phyloP scores from a whole-genome alignment of 139 green algal genomes.

The Asterochloris sp. region DNA sequence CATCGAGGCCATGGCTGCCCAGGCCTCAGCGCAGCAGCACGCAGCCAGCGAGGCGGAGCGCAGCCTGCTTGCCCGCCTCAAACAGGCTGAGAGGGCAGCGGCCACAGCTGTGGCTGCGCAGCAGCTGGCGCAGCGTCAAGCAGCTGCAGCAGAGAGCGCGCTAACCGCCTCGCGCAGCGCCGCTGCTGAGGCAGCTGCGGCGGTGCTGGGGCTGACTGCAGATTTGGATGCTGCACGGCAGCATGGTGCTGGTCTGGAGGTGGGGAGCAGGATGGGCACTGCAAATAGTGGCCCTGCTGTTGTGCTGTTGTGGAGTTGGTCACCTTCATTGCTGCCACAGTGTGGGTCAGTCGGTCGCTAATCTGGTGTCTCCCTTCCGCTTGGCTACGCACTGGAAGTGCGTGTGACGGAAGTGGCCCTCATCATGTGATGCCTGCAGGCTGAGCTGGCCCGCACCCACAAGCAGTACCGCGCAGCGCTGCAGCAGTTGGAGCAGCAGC shows the following conservation, averaged over 20 bases:
- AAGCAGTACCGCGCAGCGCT: no score
- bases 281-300: no score
- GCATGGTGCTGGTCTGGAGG: constrained; percentile 1
- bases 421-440: no score
- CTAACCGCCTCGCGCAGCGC: constrained; percentile 13
- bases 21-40: constrained; percentile 23
- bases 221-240: constrained; percentile 19
- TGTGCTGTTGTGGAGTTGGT: no score
- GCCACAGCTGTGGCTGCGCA: constrained; percentile 19
- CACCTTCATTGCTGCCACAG: no score
- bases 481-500: no score
- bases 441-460: no score
- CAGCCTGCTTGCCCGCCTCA: constrained; percentile 25
- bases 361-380: no score
- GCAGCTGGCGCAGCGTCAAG: not conserved
- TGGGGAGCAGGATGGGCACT: not conserved
- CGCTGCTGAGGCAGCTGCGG: constrained; percentile 10
- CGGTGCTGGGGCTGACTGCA: constrained; percentile 9
- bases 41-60: constrained; percentile 32
- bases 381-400: no score
- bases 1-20: constrained; percentile 48
- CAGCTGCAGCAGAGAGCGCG: constrained; percentile 1
- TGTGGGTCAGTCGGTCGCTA: no score
- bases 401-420: no score
- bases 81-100: constrained; percentile 13